Evolutionary conservation across 495 filamentous ascomycete species (phyloP), one percentile per base, ranked within the genome.

Genomic region (Astrothelium macrocarpum): DNA sequence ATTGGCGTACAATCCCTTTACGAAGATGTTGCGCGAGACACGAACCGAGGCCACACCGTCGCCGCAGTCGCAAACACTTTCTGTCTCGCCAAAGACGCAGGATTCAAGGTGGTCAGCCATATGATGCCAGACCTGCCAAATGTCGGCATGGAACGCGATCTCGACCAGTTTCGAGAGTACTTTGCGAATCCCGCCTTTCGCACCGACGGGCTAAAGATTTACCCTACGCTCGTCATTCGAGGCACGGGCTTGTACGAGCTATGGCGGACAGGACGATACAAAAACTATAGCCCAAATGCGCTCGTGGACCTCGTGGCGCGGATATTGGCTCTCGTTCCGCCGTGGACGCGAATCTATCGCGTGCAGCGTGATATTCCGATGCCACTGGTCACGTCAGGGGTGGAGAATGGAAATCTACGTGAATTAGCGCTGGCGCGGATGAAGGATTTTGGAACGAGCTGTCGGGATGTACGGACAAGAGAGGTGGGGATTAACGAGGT

Each of bases 81-180:
- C 75, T 90, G 86, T 69, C 81, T 96, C 20, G 85, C 95, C 62
- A 98, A 98, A 75, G 94, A 98, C 75, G 90, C 95, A 29, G 94
- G 94, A 18, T 98, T 96, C 82, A 98, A 98, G 75, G 93, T 98
- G 7, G 94, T 98, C 67, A 91, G 87, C 65, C 94, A 98, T 75
- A 98, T 98, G 94, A 98, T 98, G 94, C 94, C 94, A 16, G 94
- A 98, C 72, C 79, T 98, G 31, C 94, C 94, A 14, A 98, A 98
- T 70, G 94, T 98, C 4, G 94, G 94, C 62, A 95, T 97, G 89
- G 95, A 97, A 76, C 87, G 94, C 65, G 94, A 98, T 72, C 78
- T 98, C 29, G 91, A 93, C 71, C 94, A 98, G 68, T 98, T 98
- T 77, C 82, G 87, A 64, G 94, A 98, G 75, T 98, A 98, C 74